These are phyloP conservation scores for Agarophyton chilense DNA, from an alignment of 23 red algal species.

Conservation along the genomic window DNA sequence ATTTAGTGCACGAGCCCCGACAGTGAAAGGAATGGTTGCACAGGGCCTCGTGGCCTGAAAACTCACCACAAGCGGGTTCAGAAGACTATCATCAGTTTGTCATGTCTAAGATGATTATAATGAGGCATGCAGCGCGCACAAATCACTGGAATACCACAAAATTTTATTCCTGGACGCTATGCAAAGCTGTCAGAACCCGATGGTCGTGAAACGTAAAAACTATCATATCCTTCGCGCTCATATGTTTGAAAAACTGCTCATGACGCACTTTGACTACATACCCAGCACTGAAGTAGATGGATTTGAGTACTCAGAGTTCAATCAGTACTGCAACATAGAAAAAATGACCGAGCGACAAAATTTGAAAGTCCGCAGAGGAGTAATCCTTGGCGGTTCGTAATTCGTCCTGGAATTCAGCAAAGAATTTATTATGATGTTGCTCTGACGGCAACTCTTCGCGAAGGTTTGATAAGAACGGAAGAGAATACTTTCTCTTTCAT, in stretches of 20 bases:
- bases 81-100: no score
- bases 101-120: no score
- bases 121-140: no score
- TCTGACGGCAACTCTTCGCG: constrained; percentile 32
- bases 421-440: constrained; percentile 44
- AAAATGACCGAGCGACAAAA: constrained; percentile 8
- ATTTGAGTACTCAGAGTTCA: constrained; percentile 53
- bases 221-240: constrained; percentile 57
- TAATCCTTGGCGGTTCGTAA: constrained; percentile 38
- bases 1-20: constrained; percentile 39
- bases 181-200: constrained; percentile 7
- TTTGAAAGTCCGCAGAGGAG: constrained; percentile 37
- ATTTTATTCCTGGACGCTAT: constrained; percentile 36
- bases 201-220: constrained; percentile 20
- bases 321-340: neutral
- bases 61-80: no score
- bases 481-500: constrained; percentile 42
- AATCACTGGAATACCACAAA: constrained; percentile 30
- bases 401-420: no score
- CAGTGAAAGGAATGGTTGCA: neutral
- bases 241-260: constrained; percentile 51
- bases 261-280: constrained; percentile 50
- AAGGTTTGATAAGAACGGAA: constrained; percentile 42
- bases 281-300: constrained; percentile 32
- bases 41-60: constrained; percentile 46